Conservation (phyloP, 1,139 yeast species). For the Hansenula sp. region DNA sequence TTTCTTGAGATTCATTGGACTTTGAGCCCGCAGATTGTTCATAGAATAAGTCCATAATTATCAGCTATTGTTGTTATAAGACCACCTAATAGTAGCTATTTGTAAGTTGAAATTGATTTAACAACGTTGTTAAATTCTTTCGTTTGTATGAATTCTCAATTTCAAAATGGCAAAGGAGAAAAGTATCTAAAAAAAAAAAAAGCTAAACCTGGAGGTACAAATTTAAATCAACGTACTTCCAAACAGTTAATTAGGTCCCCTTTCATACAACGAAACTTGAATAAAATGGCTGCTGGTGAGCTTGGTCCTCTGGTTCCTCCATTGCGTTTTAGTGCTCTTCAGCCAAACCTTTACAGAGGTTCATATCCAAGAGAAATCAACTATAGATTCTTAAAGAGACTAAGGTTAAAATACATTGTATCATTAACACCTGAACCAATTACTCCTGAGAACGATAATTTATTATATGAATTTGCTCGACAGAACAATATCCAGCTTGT, state of each 20-base stretch:
- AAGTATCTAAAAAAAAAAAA: too few species aligned
- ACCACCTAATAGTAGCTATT: too few species aligned
- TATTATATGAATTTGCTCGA: constrained; percentile 46
- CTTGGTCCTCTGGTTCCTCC: constrained; percentile 55
- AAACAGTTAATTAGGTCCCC: too few species aligned
- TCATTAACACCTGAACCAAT: constrained; percentile 79
- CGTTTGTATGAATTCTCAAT: background rate
- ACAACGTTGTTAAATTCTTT: background rate
- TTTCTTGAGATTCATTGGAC: background rate
- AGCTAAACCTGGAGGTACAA: too few species aligned
- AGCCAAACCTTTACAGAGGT: constrained; percentile 73
- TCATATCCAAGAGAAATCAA: constrained; percentile 81
- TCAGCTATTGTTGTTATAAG: too few species aligned
- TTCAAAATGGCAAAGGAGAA: background rate
- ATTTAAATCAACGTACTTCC: too few species aligned
- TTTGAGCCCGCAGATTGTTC: constrained; percentile 1
- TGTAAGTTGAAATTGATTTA: too few species aligned
- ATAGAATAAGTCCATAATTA: constrained; percentile 3
- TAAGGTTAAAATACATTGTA: constrained; percentile 66
- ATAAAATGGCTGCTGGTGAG: background rate
- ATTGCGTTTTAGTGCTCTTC: constrained; percentile 67
- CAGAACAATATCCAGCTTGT: constrained; percentile 45
- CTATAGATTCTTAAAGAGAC: constrained; percentile 62
- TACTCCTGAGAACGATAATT: constrained; percentile 45
- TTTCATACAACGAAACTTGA: too few species aligned